Evolutionary conservation across 2,329 filamentous ascomycete species (phyloP).

Genomic region (Trichoderma brevicompactum): DNA sequence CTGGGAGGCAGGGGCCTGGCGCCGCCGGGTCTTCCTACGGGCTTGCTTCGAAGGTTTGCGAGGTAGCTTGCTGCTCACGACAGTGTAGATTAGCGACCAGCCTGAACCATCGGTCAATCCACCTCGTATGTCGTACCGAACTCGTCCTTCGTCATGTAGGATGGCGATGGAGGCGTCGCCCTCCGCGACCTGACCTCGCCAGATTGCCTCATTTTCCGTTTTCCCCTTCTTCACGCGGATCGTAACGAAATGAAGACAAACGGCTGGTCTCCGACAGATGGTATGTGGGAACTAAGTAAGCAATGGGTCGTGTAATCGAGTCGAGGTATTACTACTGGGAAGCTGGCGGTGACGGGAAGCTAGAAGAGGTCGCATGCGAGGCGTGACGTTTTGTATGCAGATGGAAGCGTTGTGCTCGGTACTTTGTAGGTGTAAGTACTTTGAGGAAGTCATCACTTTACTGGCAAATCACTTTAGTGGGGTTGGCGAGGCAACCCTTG

Average conservation of each 20-base stretch:
- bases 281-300: slow-evolving; percentile 7
- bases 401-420: slow-evolving; percentile 21
- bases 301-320: slow-evolving; percentile 4
- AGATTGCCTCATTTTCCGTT: slow-evolving; percentile 38
- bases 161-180: slow-evolving; percentile 63
- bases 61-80: slow-evolving; percentile 66
- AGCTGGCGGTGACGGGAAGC: slow-evolving; percentile 24
- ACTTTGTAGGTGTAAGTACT: background rate
- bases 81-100: slow-evolving; percentile 33
- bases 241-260: slow-evolving; percentile 12
- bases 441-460: too few species aligned
- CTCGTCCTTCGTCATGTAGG: slow-evolving; percentile 69
- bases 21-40: slow-evolving; percentile 69
- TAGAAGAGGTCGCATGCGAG: slow-evolving; percentile 28
- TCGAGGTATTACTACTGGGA: background rate
- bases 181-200: slow-evolving; percentile 51
- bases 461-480: too few species aligned
- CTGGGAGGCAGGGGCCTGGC: slow-evolving; percentile 64
- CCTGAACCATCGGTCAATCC: background rate
- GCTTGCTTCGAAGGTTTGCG: slow-evolving; percentile 70
- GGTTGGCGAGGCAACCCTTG: slow-evolving; percentile 37
- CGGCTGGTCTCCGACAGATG: slow-evolving; percentile 7
- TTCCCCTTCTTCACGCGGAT: background rate
- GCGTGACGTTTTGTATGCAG: slow-evolving; percentile 30
- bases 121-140: slow-evolving; percentile 56